phyloP scores from a whole-genome alignment of 441 rosid species.

The Erodium moschatum region DNA sequence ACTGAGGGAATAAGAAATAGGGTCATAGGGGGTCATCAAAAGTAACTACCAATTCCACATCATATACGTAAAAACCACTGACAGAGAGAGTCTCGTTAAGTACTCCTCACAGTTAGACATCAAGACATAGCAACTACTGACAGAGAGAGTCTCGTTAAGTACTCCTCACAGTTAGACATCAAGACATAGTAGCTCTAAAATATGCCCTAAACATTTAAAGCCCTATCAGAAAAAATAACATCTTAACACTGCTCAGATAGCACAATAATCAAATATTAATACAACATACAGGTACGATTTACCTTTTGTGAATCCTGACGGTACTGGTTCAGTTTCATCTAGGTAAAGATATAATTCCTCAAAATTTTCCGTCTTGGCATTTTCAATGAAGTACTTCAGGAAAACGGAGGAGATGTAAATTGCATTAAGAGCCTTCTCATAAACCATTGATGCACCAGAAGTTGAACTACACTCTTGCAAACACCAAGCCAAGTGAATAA shows the following conservation, averaged over 20 bases:
- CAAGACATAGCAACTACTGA: too few relatives aligned
- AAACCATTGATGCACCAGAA: constrained; percentile 38
- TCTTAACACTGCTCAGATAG: neutral
- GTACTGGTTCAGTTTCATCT: constrained; percentile 56
- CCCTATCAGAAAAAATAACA: neutral
- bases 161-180: neutral
- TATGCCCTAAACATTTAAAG: neutral
- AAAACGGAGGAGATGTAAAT: constrained; percentile 73
- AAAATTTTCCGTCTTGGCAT: constrained; percentile 36
- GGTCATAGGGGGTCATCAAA: too few relatives aligned
- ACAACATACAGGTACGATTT: constrained; percentile 8
- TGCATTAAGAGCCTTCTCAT: constrained; percentile 63
- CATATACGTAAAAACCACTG: too few relatives aligned
- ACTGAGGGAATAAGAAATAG: too few relatives aligned
- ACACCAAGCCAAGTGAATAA: constrained; percentile 73
- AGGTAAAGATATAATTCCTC: constrained; percentile 53
- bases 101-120: neutral
- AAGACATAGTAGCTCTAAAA: neutral
- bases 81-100: neutral
- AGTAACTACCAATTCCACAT: too few relatives aligned
- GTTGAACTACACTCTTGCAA: constrained; percentile 57
- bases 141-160: neutral
- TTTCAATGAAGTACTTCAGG: constrained; percentile 68
- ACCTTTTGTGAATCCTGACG: constrained; percentile 53
- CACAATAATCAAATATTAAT: neutral